phyloP scores from a whole-genome alignment of 2,329 filamentous ascomycete genomes.

The Colletotrichum sansevieriae region DNA sequence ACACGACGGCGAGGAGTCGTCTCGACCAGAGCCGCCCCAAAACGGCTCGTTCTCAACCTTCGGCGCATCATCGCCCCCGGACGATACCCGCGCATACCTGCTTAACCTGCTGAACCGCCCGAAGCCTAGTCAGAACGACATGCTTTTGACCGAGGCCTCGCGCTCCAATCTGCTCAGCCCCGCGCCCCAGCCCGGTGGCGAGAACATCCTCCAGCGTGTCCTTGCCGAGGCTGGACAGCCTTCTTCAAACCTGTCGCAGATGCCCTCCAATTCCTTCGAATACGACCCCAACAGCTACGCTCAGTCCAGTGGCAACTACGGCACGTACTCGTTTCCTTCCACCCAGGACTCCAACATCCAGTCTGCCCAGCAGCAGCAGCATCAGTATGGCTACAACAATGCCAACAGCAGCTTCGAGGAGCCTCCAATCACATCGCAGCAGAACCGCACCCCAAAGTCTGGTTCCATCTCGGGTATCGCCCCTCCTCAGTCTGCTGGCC shows the following conservation, averaged over 20 bases:
- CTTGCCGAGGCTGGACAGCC: conserved; percentile 38
- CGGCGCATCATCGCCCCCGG: conserved; percentile 65
- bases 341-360: conserved; percentile 39
- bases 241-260: conserved; percentile 37
- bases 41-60: conserved; percentile 54
- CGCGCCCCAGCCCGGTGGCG: conserved; percentile 38
- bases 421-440: conserved; percentile 55
- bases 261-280: conserved; percentile 44
- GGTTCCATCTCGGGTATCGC: conserved; percentile 50
- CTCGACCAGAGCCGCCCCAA: conserved; percentile 47
- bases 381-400: conserved; percentile 47
- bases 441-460: conserved; percentile 57
- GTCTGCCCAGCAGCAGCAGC: conserved; percentile 43
- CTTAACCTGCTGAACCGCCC: conserved; percentile 87
- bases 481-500: conserved; percentile 45
- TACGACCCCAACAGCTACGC: conserved; percentile 44
- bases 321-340: conserved; percentile 40
- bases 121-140: conserved; percentile 73
- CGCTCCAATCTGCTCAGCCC: conserved; percentile 48
- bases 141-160: conserved; percentile 56
- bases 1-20: conserved; percentile 61
- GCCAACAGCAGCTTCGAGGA: conserved; percentile 53
- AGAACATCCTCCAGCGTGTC: conserved; percentile 40
- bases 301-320: conserved; percentile 44
- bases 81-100: conserved; percentile 86